Conservation (phyloP, 148 eudicot genomes). For the Camellia sinensis region DNA sequence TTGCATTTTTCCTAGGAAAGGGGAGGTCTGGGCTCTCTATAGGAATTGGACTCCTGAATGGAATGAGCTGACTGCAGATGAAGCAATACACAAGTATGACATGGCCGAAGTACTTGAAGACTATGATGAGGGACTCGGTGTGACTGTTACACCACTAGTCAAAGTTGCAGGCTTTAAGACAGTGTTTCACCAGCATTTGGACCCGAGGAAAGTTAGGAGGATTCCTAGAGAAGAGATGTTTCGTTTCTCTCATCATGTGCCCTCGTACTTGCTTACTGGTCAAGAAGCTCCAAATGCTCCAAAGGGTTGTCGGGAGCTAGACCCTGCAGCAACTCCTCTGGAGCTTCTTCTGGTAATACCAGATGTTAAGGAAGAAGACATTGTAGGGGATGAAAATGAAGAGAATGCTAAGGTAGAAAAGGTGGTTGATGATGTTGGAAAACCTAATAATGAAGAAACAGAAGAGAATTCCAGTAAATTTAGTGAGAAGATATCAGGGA, state of each 20-base stretch:
- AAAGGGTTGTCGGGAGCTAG: conserved; percentile 62
- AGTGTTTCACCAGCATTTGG: conserved; percentile 59
- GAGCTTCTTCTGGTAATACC: conserved; percentile 51
- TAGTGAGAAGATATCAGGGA: conserved; percentile 1
- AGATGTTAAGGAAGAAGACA: conserved; percentile 31
- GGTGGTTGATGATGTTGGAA: conserved; percentile 15
- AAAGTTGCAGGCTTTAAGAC: conserved; percentile 84
- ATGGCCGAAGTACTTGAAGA: conserved; percentile 63
- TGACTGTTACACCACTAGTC: conserved; percentile 51
- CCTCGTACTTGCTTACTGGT: conserved; percentile 50
- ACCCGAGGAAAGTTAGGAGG: conserved; percentile 38
- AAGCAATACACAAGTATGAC: conserved; percentile 58
- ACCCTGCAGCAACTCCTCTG: conserved; percentile 67
- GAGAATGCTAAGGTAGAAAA: conserved; percentile 11
- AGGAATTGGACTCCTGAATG: conserved; percentile 73
- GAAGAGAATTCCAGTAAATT: conserved; percentile 13
- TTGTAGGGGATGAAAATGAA: conserved; percentile 25
- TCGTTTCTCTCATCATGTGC: conserved; percentile 69
- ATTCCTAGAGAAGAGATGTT: conserved; percentile 48
- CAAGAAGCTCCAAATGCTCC: conserved; percentile 46
- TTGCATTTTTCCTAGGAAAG: conserved; percentile 55
- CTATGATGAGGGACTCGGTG: conserved; percentile 50
- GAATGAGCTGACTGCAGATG: conserved; percentile 56
- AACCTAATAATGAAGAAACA: conserved; percentile 16
- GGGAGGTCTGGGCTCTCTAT: conserved; percentile 75